These are phyloP conservation scores for Syzygium malaccense DNA, from an alignment of 441 rosid genomes.

Conservation along the genomic window DNA sequence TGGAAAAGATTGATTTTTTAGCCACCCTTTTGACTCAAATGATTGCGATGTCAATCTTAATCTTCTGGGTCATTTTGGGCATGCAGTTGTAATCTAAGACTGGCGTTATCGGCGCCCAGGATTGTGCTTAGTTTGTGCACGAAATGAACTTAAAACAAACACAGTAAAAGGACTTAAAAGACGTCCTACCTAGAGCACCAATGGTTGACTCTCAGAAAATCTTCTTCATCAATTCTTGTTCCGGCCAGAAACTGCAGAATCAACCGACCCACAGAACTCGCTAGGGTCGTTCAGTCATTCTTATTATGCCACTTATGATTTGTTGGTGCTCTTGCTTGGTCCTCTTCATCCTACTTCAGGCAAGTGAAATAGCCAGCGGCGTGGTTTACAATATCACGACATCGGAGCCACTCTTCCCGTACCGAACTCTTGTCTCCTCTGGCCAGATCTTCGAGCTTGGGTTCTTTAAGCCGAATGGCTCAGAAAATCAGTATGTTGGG, in stretches of 20 bases:
- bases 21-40: neutral
- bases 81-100: neutral
- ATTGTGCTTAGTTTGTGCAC: no score
- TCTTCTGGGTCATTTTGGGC: neutral
- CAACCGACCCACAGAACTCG: neutral
- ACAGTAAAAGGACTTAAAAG: neutral
- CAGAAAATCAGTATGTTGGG: no score
- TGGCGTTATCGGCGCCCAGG: neutral
- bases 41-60: neutral
- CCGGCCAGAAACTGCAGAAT: neutral
- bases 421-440: no score
- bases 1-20: neutral
- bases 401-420: neutral
- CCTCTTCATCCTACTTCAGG: neutral
- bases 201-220: neutral
- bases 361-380: neutral
- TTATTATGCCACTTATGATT: neutral
- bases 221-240: neutral
- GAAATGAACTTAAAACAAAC: no score
- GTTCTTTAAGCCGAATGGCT: no score
- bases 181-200: neutral
- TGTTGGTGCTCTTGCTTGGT: neutral
- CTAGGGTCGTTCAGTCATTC: neutral
- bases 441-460: no score
- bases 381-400: neutral